Evolutionary conservation across 1,284 basidiomycete genomes (phyloP).

Genomic region (Mycena sp.): DNA sequence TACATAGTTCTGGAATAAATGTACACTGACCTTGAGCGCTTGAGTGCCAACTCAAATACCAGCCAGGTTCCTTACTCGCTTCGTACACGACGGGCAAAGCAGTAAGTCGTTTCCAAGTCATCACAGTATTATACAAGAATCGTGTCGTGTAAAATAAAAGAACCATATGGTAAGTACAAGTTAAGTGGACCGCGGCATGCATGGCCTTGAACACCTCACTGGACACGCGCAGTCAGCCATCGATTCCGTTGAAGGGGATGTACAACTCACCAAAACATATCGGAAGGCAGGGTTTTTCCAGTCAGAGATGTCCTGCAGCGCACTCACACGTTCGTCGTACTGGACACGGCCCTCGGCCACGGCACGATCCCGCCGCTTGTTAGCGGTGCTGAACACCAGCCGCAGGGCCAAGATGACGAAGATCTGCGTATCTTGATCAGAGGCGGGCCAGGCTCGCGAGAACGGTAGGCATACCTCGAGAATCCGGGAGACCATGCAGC

Average conservation of each 20-base stretch:
- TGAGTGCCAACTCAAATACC: no score
- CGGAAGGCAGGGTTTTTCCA: slow-evolving; percentile 41
- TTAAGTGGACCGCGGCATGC: no score
- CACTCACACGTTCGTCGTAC: slow-evolving; percentile 31
- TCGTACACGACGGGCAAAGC: no score
- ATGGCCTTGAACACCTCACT: no score
- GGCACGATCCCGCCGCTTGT: slow-evolving; percentile 45
- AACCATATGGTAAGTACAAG: no score
- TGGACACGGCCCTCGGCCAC: slow-evolving; percentile 37
- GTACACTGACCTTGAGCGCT: no score
- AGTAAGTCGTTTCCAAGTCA: neutral
- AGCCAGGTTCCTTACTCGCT: no score
- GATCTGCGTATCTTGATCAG: neutral
- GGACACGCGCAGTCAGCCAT: no score
- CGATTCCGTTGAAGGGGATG: no score
- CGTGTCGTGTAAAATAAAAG: no score
- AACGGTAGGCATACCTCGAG: slow-evolving; percentile 25
- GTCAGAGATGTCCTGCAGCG: slow-evolving; percentile 36
- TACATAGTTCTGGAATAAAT: no score
- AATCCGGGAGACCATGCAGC: slow-evolving; percentile 47
- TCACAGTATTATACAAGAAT: no score
- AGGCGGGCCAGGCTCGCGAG: neutral
- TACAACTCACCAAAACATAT: slow-evolving; percentile 29
- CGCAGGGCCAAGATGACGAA: slow-evolving; percentile 17
- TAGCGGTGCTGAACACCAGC: slow-evolving; percentile 46